Percentiles rank a stretch among this genome's conserved stretches.
Evolutionary conservation across 495 filamentous ascomycete species (phyloP).

Genomic region (Geoglossum glabrum): DNA sequence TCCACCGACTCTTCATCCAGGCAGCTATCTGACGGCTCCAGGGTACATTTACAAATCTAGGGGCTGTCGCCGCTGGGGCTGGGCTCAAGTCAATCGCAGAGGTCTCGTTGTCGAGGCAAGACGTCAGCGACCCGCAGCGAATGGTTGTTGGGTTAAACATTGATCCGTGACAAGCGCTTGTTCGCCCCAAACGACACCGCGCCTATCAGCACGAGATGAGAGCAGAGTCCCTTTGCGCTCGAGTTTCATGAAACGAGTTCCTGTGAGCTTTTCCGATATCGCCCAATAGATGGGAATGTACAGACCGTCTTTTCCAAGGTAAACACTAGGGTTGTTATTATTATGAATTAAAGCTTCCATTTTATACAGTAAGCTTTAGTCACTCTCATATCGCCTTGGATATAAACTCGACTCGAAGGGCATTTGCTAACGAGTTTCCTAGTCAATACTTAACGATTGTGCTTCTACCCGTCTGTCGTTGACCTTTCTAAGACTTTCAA

Average conservation of each 20-base stretch:
- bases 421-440: not conserved
- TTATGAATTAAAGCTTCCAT: not conserved
- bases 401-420: too few relatives aligned
- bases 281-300: not conserved
- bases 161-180: not conserved
- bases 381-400: not conserved
- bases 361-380: not conserved
- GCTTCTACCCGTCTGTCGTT: not conserved
- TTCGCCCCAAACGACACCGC: not conserved
- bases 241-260: not conserved
- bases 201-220: not conserved
- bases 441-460: conserved; percentile 1
- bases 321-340: not conserved
- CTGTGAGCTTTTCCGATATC: not conserved
- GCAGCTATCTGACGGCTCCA: not conserved
- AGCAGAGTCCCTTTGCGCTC: not conserved
- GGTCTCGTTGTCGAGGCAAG: not conserved
- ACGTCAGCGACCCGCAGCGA: not conserved
- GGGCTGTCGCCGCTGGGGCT: not conserved
- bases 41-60: not conserved
- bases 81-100: not conserved
- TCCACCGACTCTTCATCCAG: not conserved
- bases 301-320: not conserved
- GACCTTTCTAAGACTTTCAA: not conserved
- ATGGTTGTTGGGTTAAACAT: not conserved